phyloP scores from a whole-genome alignment of 768 basidiomycete genomes.

The Rossbeevera mucosa region DNA sequence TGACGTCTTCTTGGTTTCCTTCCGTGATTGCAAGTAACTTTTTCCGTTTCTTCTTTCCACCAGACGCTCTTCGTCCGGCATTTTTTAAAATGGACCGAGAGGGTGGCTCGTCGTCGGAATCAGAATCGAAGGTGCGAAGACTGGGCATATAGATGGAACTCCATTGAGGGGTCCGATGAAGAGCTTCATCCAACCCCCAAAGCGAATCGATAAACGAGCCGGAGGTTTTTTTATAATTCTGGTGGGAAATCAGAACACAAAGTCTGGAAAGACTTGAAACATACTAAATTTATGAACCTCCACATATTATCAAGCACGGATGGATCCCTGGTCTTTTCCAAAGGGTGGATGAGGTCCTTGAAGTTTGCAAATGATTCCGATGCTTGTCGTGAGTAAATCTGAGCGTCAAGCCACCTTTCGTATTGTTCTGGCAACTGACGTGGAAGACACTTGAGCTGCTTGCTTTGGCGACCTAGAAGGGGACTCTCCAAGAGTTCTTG shows the following conservation, averaged over 20 bases:
- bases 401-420: slow-evolving; percentile 66
- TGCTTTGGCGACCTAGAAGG: slow-evolving; percentile 52
- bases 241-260: slow-evolving; percentile 7
- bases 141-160: slow-evolving; percentile 35
- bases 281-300: slow-evolving; percentile 56
- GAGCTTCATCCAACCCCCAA: slow-evolving; percentile 56
- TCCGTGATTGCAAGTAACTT: slow-evolving; percentile 51
- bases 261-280: slow-evolving; percentile 12
- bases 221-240: slow-evolving; percentile 58
- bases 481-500: slow-evolving; percentile 61
- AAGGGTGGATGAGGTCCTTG: slow-evolving; percentile 54
- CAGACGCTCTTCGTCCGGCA: slow-evolving; percentile 14
- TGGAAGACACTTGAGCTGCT: slow-evolving; percentile 45
- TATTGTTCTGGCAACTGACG: slow-evolving; percentile 58
- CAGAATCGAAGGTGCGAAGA: slow-evolving; percentile 17
- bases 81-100: slow-evolving; percentile 8
- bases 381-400: slow-evolving; percentile 56
- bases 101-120: slow-evolving; percentile 25
- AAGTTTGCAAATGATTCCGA: slow-evolving; percentile 46
- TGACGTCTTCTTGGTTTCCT: slow-evolving; percentile 36
- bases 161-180: slow-evolving; percentile 59
- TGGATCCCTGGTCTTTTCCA: slow-evolving; percentile 50
- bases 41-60: slow-evolving; percentile 26
- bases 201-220: slow-evolving; percentile 56
- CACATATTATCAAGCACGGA: slow-evolving; percentile 57